A percentile compares a stretch with the other conserved stretches of the same genome.
phyloP scores from a whole-genome alignment of 345 rosid species.

The Populus ilicifolia region DNA sequence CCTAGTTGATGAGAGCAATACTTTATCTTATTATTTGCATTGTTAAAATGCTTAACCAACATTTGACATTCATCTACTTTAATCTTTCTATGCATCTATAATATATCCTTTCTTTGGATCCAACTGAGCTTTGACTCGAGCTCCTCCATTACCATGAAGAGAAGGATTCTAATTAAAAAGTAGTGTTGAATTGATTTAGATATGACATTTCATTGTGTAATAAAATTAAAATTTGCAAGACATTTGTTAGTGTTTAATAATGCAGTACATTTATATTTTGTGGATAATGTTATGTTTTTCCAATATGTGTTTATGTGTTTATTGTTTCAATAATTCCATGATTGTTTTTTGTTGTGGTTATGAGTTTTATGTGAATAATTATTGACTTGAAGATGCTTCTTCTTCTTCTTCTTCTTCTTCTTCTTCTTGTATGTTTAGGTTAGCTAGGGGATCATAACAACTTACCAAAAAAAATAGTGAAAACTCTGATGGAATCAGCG shows the following conservation, averaged over 20 bases:
- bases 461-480: too few relatives aligned
- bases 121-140: conserved; percentile 37
- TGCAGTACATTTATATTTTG: too few relatives aligned
- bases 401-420: too few relatives aligned
- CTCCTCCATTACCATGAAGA: not conserved
- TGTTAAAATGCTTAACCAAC: conserved; percentile 45
- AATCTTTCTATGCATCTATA: conserved; percentile 47
- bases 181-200: not conserved
- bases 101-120: conserved; percentile 43
- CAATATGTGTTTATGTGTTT: not conserved
- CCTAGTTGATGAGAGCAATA: conserved; percentile 65
- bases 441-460: not conserved
- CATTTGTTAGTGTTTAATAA: too few relatives aligned
- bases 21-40: conserved; percentile 45
- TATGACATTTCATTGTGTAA: not conserved
- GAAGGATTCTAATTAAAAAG: not conserved
- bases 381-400: not conserved
- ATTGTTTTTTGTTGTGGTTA: not conserved
- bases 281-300: too few relatives aligned
- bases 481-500: too few relatives aligned
- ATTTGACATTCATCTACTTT: conserved; percentile 40
- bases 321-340: not conserved
- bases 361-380: not conserved
- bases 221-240: too few relatives aligned
- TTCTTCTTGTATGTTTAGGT: not conserved